These are phyloP conservation scores for Penicillium nordicum DNA, from an alignment of 2,329 filamentous ascomycete species.

Conservation along the genomic window DNA sequence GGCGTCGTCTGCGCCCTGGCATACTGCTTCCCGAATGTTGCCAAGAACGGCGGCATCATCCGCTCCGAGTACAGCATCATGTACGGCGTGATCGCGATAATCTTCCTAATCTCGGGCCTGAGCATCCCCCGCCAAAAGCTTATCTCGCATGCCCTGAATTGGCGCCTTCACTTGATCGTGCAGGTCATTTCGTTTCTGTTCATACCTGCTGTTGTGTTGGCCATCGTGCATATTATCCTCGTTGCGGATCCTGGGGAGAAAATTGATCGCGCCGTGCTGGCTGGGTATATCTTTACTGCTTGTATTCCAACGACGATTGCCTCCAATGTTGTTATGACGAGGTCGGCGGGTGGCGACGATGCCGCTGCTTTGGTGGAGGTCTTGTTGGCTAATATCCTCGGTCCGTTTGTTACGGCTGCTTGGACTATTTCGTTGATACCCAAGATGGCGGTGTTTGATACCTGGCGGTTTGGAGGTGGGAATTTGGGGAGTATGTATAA, in stretches of 20 bases:
- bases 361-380: conserved; percentile 65
- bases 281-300: conserved; percentile 65
- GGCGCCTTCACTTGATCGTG: conserved; percentile 65
- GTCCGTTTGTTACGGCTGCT: conserved; percentile 64
- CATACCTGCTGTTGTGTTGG: conserved; percentile 61
- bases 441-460: conserved; percentile 31
- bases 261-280: conserved; percentile 62
- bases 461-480: conserved; percentile 47
- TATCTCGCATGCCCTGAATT: conserved; percentile 60
- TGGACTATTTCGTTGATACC: conserved; percentile 58
- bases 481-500: conserved; percentile 61
- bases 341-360: conserved; percentile 65
- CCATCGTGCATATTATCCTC: conserved; percentile 51
- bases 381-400: conserved; percentile 65
- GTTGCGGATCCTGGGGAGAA: conserved; percentile 42
- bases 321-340: conserved; percentile 71
- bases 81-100: conserved; percentile 65
- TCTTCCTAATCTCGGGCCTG: conserved; percentile 69
- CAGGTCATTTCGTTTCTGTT: conserved; percentile 66
- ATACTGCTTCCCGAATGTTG: conserved; percentile 51
- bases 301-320: conserved; percentile 70
- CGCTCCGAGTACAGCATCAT: conserved; percentile 50
- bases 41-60: conserved; percentile 46
- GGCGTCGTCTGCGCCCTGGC: conserved; percentile 53
- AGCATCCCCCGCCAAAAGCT: conserved; percentile 64